These are phyloP conservation scores for Ascobolus immersus DNA, from an alignment of 495 filamentous ascomycete genomes.

Conservation along the genomic window DNA sequence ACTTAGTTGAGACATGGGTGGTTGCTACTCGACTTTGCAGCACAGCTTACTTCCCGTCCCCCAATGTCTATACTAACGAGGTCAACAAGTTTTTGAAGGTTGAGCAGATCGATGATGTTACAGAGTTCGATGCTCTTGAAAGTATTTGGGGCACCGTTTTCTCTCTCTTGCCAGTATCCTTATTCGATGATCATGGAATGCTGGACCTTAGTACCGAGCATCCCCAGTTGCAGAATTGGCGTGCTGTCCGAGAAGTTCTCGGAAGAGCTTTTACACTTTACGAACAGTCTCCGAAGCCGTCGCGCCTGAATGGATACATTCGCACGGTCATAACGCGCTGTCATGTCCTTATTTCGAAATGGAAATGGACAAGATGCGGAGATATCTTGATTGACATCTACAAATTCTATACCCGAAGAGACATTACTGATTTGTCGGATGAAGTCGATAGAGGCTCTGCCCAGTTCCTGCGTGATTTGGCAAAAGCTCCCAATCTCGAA, in stretches of 20 bases:
- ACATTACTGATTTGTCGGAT: slow-evolving; percentile 44
- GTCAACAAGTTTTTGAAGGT: too few species aligned
- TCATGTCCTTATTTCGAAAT: slow-evolving; percentile 47
- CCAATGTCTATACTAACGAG: too few species aligned
- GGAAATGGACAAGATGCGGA: slow-evolving; percentile 71
- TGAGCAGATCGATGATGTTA: slow-evolving; percentile 13
- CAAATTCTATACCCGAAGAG: slow-evolving; percentile 66
- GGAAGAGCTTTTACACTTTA: slow-evolving; percentile 42
- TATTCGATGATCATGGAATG: slow-evolving; percentile 46
- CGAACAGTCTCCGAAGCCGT: slow-evolving; percentile 27
- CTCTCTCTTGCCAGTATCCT: slow-evolving; percentile 44
- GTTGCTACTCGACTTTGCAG: slow-evolving; percentile 34
- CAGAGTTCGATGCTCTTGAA: slow-evolving; percentile 37
- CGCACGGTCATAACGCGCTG: slow-evolving; percentile 49
- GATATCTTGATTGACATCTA: slow-evolving; percentile 55
- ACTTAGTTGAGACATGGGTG: slow-evolving; percentile 37
- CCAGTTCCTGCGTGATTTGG: slow-evolving; percentile 49
- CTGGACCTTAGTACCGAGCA: slow-evolving; percentile 21
- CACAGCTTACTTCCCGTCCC: slow-evolving; percentile 18
- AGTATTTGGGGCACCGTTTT: slow-evolving; percentile 48
- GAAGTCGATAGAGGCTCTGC: slow-evolving; percentile 58
- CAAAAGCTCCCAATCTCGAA: slow-evolving; percentile 31
- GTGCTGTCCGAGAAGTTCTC: slow-evolving; percentile 36
- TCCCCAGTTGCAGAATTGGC: slow-evolving; percentile 42
- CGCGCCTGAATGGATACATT: slow-evolving; percentile 60